Conservation (phyloP, 495 filamentous ascomycete genomes). For the Penicillium silybi region DNA sequence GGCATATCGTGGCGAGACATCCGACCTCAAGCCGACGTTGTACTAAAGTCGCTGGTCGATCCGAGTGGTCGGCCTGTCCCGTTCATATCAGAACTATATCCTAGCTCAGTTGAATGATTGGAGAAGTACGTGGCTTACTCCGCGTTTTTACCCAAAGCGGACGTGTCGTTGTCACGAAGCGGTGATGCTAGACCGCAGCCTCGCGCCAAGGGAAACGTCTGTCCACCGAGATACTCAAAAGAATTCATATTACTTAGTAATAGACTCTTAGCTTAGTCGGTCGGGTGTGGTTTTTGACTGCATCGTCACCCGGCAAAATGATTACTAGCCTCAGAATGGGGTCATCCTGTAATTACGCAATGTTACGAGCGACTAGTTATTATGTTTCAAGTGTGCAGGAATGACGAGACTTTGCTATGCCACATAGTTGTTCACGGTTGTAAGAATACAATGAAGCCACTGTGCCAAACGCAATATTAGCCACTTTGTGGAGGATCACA, state of each 20-base stretch:
- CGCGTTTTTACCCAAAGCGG: conserved; percentile 20
- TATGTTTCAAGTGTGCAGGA: too few species aligned
- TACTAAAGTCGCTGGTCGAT: conserved; percentile 8
- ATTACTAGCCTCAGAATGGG: too few species aligned
- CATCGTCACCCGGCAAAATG: too few species aligned
- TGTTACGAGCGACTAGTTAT: too few species aligned
- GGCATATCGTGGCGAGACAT: background rate
- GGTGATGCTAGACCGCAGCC: background rate
- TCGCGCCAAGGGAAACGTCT: background rate
- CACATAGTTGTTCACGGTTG: too few species aligned
- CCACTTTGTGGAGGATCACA: too few species aligned
- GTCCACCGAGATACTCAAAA: background rate
- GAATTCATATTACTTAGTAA: conserved; percentile 1
- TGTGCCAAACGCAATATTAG: too few species aligned
- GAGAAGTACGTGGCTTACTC: conserved; percentile 8
- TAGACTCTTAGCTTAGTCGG: too few species aligned
- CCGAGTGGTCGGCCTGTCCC: conserved; percentile 1
- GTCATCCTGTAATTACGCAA: too few species aligned
- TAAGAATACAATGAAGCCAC: too few species aligned
- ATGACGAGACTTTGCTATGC: too few species aligned
- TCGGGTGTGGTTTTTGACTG: too few species aligned
- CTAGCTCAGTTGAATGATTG: background rate
- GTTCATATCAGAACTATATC: background rate
- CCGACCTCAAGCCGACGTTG: background rate
- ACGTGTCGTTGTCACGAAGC: conserved; percentile 3